Conservation (phyloP, 495 filamentous ascomycete species). For the Daldinia decipiens region DNA sequence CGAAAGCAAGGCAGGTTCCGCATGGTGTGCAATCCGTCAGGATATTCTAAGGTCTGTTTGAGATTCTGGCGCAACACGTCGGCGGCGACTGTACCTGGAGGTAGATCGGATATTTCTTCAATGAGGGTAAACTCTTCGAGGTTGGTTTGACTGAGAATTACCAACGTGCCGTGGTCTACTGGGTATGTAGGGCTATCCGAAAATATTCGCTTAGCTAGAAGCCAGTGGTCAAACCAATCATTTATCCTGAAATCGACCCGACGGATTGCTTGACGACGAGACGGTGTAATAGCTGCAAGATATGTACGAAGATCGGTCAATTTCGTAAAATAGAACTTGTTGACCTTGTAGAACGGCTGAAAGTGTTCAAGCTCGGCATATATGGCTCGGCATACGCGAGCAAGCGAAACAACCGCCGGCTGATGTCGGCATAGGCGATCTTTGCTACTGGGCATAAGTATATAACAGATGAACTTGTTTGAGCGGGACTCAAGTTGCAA, state of each 20-base stretch:
- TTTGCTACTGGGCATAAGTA: neutral
- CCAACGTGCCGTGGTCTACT: neutral
- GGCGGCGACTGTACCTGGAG: neutral
- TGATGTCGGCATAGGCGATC: too few relatives aligned
- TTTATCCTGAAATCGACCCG: neutral
- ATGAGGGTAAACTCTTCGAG: neutral
- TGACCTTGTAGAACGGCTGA: slow-evolving; percentile 18
- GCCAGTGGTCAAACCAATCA: neutral
- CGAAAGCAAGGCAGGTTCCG: neutral
- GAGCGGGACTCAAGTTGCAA: neutral
- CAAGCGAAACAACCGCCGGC: neutral
- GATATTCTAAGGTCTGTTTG: neutral
- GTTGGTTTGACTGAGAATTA: neutral
- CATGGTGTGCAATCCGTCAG: neutral
- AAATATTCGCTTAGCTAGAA: neutral
- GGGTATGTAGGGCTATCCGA: neutral
- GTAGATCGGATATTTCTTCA: too few relatives aligned
- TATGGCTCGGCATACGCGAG: slow-evolving; percentile 20
- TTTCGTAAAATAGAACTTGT: neutral
- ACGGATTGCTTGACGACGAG: slow-evolving; percentile 7
- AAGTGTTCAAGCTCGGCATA: slow-evolving; percentile 18
- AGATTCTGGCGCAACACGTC: neutral
- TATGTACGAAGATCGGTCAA: neutral
- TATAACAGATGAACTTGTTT: slow-evolving; percentile 17
- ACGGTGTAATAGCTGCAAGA: slow-evolving; percentile 9